phyloP scores from a whole-genome alignment of 2,329 filamentous ascomycete genomes.

The Dothideomycetidae sp. region DNA sequence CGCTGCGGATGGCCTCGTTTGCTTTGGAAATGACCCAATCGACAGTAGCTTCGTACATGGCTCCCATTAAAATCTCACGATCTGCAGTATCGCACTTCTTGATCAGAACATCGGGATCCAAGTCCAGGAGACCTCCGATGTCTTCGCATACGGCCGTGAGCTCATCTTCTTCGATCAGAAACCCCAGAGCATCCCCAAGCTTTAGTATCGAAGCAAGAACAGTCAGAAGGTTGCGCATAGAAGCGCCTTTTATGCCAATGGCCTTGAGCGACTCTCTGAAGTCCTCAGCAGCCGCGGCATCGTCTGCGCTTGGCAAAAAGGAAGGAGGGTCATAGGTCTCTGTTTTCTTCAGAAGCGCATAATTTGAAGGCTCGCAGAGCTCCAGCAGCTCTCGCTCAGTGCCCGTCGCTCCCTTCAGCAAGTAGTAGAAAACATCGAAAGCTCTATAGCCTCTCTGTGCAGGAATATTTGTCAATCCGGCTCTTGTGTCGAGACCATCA shows the following conservation, averaged over 20 bases:
- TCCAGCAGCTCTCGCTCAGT: constrained; percentile 80
- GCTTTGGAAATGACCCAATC: constrained; percentile 88
- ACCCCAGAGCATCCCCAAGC: constrained; percentile 78
- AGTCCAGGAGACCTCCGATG: constrained; percentile 67
- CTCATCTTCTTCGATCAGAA: constrained; percentile 67
- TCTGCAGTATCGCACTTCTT: constrained; percentile 73
- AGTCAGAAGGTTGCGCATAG: constrained; percentile 71
- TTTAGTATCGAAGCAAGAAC: constrained; percentile 77
- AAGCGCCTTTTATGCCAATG: constrained; percentile 82
- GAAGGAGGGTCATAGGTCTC: constrained; percentile 74
- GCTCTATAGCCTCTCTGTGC: constrained; percentile 70
- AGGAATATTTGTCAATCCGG: constrained; percentile 69
- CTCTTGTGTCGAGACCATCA: constrained; percentile 71
- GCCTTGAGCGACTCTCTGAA: constrained; percentile 75
- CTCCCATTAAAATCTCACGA: constrained; percentile 65
- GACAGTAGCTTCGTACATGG: constrained; percentile 83
- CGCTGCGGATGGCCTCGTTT: constrained; percentile 66
- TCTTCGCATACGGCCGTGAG: constrained; percentile 83
- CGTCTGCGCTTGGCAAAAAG: constrained; percentile 84
- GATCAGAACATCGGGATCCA: constrained; percentile 71
- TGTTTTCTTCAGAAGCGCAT: constrained; percentile 66
- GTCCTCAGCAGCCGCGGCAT: constrained; percentile 84
- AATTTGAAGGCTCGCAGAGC: constrained; percentile 61
- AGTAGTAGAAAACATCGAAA: constrained; percentile 96
- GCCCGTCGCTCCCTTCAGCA: constrained; percentile 81